Evolutionary conservation across 768 basidiomycete genomes (phyloP).

Genomic region (Lentinula edodes): DNA sequence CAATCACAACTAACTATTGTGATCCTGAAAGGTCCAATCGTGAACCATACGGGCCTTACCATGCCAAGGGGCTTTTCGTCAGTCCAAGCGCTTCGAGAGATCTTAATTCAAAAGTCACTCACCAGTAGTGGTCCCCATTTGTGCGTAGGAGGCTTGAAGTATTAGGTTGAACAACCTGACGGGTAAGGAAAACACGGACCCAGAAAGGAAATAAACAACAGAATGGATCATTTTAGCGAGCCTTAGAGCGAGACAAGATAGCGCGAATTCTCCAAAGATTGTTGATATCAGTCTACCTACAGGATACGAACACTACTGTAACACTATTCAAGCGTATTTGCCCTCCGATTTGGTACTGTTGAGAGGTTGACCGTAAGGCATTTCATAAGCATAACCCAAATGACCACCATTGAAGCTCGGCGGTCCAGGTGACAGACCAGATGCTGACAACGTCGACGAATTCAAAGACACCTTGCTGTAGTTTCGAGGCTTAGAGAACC

Average conservation of each 20-base stretch:
- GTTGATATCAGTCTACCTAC: background rate
- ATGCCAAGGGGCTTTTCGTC: no score
- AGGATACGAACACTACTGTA: background rate
- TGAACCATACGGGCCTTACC: background rate
- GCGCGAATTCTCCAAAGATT: background rate
- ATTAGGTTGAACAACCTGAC: no score
- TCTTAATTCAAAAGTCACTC: no score
- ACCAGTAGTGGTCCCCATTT: no score
- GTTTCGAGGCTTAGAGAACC: background rate
- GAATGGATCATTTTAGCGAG: no score
- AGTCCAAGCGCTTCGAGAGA: no score
- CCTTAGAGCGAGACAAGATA: no score
- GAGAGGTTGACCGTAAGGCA: background rate
- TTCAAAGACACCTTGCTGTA: background rate
- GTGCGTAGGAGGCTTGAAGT: no score
- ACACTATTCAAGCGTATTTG: background rate
- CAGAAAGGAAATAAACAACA: no score
- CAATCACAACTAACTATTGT: background rate
- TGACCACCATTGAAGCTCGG: conserved; percentile 5
- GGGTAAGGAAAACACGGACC: no score
- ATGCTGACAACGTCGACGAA: background rate
- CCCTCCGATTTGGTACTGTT: background rate
- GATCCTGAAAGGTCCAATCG: background rate
- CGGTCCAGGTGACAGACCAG: background rate
- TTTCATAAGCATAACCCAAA: conserved; percentile 1